Evolutionary conservation across 176 grass and related monocot species (phyloP).

Genomic region (Secale cereale): DNA sequence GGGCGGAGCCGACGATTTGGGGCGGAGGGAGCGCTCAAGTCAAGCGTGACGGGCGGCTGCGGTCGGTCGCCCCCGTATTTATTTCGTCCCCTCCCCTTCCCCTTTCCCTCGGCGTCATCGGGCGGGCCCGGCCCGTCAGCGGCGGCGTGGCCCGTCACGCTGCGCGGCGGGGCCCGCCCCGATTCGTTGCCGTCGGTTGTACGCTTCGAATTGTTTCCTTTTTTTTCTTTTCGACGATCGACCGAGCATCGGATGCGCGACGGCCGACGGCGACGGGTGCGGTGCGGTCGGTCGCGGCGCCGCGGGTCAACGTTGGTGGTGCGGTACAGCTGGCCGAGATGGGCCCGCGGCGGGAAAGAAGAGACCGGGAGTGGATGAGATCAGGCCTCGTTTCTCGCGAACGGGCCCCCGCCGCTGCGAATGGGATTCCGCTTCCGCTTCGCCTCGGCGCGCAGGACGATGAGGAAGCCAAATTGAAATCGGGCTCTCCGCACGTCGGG

Average conservation of each 20-base stretch:
- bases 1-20: not conserved
- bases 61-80: not conserved
- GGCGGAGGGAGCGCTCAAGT: not conserved
- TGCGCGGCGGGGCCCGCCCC: not conserved
- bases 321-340: constrained; percentile 13
- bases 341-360: not conserved
- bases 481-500: too few species aligned
- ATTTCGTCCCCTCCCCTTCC: too few species aligned
- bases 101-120: too few species aligned
- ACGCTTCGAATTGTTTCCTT: not conserved
- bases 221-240: not conserved
- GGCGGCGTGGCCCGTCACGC: not conserved
- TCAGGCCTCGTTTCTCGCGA: too few species aligned
- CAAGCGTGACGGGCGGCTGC: not conserved
- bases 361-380: too few species aligned
- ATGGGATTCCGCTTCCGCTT: not conserved
- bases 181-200: not conserved
- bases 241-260: constrained; percentile 12
- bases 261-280: not conserved
- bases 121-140: too few species aligned
- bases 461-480: not conserved
- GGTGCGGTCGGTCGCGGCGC: not conserved
- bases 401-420: not conserved
- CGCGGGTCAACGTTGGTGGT: not conserved
- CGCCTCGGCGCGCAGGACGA: not conserved